Conservation (phyloP, 2,329 filamentous ascomycete species). For the Ophiostoma australiae region DNA sequence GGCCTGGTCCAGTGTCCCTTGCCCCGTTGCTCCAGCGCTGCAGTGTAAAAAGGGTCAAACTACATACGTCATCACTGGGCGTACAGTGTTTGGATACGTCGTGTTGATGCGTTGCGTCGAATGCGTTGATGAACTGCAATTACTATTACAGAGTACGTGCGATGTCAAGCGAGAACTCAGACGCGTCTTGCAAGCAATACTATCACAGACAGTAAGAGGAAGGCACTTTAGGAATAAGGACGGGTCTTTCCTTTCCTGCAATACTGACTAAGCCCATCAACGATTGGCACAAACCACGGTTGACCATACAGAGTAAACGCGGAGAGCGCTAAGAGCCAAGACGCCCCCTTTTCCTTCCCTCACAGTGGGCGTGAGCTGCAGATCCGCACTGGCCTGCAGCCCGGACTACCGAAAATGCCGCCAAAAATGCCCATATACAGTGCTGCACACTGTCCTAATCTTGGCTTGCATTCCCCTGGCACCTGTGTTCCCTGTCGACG, state of each 20-base stretch:
- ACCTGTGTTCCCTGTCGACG: background rate
- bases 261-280: background rate
- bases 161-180: background rate
- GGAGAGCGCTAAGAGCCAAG: constrained; percentile 22
- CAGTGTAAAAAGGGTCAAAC: constrained; percentile 11
- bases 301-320: background rate
- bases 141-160: no score
- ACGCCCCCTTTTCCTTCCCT: constrained; percentile 17
- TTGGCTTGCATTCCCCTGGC: constrained; percentile 18
- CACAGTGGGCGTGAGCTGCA: background rate
- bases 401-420: background rate
- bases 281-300: background rate
- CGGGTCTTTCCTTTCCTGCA: background rate
- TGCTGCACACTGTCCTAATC: constrained; percentile 15
- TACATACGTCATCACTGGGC: constrained; percentile 7
- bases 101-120: background rate
- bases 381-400: constrained; percentile 7
- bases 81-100: background rate
- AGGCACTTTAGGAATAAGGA: background rate
- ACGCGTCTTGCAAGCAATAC: background rate
- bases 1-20: background rate
- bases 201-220: background rate
- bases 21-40: constrained; percentile 11
- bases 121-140: background rate
- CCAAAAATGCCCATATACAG: background rate